Evolutionary conservation across 371 early-diverging fungal species (phyloP), one percentile per base, ranked within the genome.

Genomic region (Dichotomocladium elegans): DNA sequence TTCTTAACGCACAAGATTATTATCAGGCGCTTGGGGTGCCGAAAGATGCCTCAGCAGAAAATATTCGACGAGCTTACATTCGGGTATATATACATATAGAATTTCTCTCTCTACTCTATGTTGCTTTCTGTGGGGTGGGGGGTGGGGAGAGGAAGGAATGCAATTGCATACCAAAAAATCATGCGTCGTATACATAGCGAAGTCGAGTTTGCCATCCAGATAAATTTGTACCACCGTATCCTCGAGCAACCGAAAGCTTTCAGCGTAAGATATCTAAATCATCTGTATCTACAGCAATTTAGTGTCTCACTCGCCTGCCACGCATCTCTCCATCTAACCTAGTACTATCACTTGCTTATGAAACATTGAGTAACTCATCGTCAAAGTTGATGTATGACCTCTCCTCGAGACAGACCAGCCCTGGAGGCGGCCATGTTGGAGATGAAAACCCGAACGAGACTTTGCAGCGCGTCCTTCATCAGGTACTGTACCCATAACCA

Each of bases 261-360:
- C 74, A 74, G 56, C 31, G 74, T 70, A 66, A 56, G n/a, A 24
- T n/a, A n/a, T n/a, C n/a, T n/a, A n/a, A 37, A 37, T 37, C 37
- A 21, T 37, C 17, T 37, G 37, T 6, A 17, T 37, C 15, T 17
- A 37, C 8, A 37, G 37, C 17, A 37, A n/a, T n/a, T n/a, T n/a
- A n/a, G n/a, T n/a, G n/a, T n/a, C n/a, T n/a, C n/a, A n/a, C 11
- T 35, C 17, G 35, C 17, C 9, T 17, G n/a, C 37, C 21, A 33
- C 14, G 4, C 14, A 4, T n/a, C n/a, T n/a, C n/a, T n/a, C n/a
- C 10, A 7, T 9, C 1, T 24, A 17, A 26, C 28, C 15, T 66
- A 84, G 84, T 76, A 29, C 55, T 84, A 8, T 72, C 82, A 0
- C 64, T 74, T 41, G 80, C 85, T 8, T 81, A 85, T 65, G 82